Evolutionary conservation across 345 rosid species (phyloP).

Genomic region (Cardamine resedifolia): DNA sequence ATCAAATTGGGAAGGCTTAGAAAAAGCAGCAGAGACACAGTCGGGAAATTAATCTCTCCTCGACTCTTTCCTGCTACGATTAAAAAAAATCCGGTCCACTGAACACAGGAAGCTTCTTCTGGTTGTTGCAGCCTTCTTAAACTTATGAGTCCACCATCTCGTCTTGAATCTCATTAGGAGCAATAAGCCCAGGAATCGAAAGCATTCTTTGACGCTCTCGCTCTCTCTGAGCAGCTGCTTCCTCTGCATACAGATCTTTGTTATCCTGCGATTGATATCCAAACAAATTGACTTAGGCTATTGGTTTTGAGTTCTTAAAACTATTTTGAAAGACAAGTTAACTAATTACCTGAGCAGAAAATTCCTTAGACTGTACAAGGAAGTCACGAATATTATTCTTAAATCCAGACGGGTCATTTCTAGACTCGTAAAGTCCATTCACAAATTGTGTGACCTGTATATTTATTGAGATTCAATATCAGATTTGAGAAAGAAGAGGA

Average conservation of each 20-base stretch:
- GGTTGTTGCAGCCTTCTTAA: not conserved
- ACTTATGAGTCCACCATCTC: slow-evolving; percentile 75
- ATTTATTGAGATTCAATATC: slow-evolving; percentile 11
- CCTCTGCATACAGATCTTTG: slow-evolving; percentile 81
- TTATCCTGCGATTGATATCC: slow-evolving; percentile 53
- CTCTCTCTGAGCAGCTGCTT: slow-evolving; percentile 76
- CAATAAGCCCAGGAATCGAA: slow-evolving; percentile 75
- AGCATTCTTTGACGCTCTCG: slow-evolving; percentile 76
- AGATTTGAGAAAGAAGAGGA: not conserved
- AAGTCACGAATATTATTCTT: slow-evolving; percentile 93
- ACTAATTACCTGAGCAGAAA: slow-evolving; percentile 69
- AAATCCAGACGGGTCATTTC: slow-evolving; percentile 72
- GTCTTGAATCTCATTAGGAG: slow-evolving; percentile 79
- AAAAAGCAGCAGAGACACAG: not conserved
- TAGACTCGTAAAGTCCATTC: slow-evolving; percentile 76
- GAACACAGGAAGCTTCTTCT: not conserved
- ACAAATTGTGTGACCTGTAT: slow-evolving; percentile 89
- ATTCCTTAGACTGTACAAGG: slow-evolving; percentile 83
- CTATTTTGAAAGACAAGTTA: not conserved
- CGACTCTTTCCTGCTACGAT: slow-evolving; percentile 14
- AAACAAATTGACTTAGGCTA: not conserved
- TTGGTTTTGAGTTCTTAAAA: not conserved
- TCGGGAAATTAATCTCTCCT: slow-evolving; percentile 15
- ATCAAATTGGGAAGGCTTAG: slow-evolving; percentile 3
- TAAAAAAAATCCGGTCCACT: not conserved